Conservation (phyloP, 768 basidiomycete species). For the Trametes coccinea region DNA sequence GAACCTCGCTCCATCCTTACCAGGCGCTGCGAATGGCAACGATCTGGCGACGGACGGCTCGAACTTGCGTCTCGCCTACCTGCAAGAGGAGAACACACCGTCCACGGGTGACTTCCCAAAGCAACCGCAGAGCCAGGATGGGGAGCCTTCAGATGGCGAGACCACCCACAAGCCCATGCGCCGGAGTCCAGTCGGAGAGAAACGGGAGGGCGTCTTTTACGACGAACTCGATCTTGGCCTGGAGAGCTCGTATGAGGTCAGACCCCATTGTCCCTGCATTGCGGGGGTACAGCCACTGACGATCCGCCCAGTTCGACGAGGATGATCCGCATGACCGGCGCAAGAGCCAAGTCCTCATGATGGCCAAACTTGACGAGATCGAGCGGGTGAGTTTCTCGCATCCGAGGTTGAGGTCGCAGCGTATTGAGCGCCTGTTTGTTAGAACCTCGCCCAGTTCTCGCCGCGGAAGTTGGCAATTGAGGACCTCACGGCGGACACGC, state of each 20-base stretch:
- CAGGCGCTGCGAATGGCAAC: slow-evolving; percentile 36
- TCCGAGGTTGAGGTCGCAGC: not conserved
- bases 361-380: slow-evolving; percentile 75
- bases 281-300: slow-evolving; percentile 21
- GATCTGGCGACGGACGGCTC: slow-evolving; percentile 32
- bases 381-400: slow-evolving; percentile 52
- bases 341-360: slow-evolving; percentile 74
- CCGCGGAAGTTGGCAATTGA: slow-evolving; percentile 27
- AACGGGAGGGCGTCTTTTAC: slow-evolving; percentile 47
- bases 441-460: slow-evolving; percentile 31
- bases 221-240: slow-evolving; percentile 48
- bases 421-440: not conserved
- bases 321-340: slow-evolving; percentile 74
- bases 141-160: slow-evolving; percentile 20
- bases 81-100: slow-evolving; percentile 34
- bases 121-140: not conserved
- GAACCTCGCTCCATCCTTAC: slow-evolving; percentile 37
- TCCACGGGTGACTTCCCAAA: slow-evolving; percentile 11
- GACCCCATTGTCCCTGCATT: slow-evolving; percentile 23
- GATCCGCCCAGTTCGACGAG: slow-evolving; percentile 54
- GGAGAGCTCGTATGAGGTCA: slow-evolving; percentile 42
- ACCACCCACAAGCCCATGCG: slow-evolving; percentile 23
- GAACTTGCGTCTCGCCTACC: slow-evolving; percentile 49
- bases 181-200: slow-evolving; percentile 42
- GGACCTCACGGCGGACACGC: slow-evolving; percentile 24